Evolutionary conservation across 2,329 filamentous ascomycete genomes (phyloP).

Genomic region (Trichophyton schoenleinii): DNA sequence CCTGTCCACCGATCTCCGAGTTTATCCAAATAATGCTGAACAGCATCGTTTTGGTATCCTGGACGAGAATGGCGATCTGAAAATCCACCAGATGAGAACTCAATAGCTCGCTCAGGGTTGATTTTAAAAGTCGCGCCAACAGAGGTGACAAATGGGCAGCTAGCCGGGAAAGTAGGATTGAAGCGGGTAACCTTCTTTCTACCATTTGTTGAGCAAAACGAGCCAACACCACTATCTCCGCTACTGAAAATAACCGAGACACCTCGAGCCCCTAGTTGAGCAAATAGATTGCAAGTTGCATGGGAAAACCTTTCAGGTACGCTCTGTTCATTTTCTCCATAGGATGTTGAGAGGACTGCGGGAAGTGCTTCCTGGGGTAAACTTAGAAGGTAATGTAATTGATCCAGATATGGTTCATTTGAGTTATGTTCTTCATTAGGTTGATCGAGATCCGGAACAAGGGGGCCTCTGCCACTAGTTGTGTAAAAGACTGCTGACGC

Average conservation of each 20-base stretch:
- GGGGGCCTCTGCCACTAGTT: constrained; percentile 44
- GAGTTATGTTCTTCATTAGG: constrained; percentile 30
- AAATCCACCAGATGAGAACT: constrained; percentile 43
- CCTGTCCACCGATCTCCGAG: constrained; percentile 34
- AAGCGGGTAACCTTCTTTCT: constrained; percentile 41
- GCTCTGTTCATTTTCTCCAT: constrained; percentile 54
- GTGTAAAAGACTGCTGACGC: constrained; percentile 46
- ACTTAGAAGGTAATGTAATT: constrained; percentile 47
- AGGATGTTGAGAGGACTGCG: constrained; percentile 54
- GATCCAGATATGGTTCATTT: constrained; percentile 56
- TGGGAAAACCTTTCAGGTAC: constrained; percentile 48
- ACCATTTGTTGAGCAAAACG: constrained; percentile 43
- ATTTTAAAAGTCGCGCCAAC: constrained; percentile 47
- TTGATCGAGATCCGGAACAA: constrained; percentile 38
- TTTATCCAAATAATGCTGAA: constrained; percentile 31
- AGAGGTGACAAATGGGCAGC: constrained; percentile 50
- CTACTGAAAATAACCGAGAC: constrained; percentile 53
- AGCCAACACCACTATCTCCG: constrained; percentile 50
- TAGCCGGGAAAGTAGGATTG: constrained; percentile 42
- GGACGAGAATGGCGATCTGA: constrained; percentile 38
- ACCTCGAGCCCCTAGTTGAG: constrained; percentile 54
- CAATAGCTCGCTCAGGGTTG: constrained; percentile 41
- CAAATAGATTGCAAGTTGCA: constrained; percentile 50
- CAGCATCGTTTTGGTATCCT: constrained; percentile 35
- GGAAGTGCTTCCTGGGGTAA: constrained; percentile 45